phyloP scores from a whole-genome alignment of 345 rosid species.

The Syzygium aromaticum region DNA sequence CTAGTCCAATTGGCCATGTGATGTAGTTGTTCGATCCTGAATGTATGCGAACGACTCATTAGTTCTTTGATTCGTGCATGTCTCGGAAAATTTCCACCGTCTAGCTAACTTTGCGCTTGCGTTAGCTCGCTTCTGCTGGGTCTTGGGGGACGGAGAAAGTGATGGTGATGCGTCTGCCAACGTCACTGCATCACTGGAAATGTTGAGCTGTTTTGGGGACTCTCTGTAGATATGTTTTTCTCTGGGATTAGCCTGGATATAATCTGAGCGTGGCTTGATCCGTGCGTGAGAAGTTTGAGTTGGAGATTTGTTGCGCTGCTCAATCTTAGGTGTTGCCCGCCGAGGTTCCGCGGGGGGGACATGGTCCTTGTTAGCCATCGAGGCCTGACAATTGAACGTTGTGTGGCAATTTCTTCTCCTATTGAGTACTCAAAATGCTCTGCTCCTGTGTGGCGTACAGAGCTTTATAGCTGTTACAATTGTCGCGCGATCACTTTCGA shows the following conservation, averaged over 20 bases:
- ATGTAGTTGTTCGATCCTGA: background rate
- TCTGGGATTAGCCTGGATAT: background rate
- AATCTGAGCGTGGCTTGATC: background rate
- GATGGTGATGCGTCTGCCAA: background rate
- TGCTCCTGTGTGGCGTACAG: background rate
- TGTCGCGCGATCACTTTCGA: background rate
- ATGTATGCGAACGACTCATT: background rate
- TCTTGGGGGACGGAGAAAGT: background rate
- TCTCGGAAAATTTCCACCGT: background rate
- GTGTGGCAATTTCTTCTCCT: background rate
- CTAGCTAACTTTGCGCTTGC: background rate
- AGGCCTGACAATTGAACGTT: background rate
- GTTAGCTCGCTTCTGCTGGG: background rate
- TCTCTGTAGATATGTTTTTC: background rate
- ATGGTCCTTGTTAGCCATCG: background rate
- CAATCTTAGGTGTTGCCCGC: fast-evolving
- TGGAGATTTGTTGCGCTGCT: background rate
- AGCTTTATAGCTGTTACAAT: background rate
- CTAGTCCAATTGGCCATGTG: background rate
- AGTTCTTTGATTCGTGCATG: background rate
- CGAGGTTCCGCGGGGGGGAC: background rate
- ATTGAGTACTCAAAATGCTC: background rate
- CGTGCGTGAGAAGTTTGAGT: background rate
- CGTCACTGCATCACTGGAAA: background rate
- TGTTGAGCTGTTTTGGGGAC: background rate